These are phyloP conservation scores for Penicillium atrosanguineum DNA, from an alignment of 495 filamentous ascomycete genomes.

Conservation along the genomic window DNA sequence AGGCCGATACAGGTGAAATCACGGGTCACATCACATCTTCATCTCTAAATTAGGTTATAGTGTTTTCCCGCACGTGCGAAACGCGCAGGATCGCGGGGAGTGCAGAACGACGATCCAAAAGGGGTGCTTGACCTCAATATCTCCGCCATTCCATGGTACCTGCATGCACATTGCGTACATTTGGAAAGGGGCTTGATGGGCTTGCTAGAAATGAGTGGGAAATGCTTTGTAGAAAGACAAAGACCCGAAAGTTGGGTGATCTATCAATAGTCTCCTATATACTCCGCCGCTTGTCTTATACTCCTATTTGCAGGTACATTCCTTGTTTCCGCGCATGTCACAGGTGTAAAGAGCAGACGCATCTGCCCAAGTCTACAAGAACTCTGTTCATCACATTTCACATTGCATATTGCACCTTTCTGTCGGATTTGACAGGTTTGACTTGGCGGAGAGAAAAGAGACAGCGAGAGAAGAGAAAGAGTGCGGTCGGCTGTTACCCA, in stretches of 20 bases:
- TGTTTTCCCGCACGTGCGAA: slow-evolving; percentile 19
- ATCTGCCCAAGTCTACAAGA: background rate
- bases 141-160: slow-evolving; percentile 16
- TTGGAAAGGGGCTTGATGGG: background rate
- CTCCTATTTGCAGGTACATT: background rate
- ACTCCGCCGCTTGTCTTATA: background rate
- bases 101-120: slow-evolving; percentile 25
- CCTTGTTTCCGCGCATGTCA: background rate
- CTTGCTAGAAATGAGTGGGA: background rate
- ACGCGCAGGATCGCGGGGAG: slow-evolving; percentile 27
- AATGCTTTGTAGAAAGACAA: background rate
- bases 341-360: slow-evolving; percentile 1
- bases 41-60: slow-evolving; percentile 20
- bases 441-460: background rate
- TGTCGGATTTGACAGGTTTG: too few species aligned
- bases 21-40: background rate
- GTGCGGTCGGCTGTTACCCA: slow-evolving; percentile 20
- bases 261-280: background rate
- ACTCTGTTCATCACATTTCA: background rate
- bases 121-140: slow-evolving; percentile 9
- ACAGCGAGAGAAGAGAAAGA: background rate
- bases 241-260: background rate
- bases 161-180: slow-evolving; percentile 14
- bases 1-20: background rate
- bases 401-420: background rate